Evolutionary conservation across 352 stramenopile genomes (phyloP).

Genomic region (Labyrinthula sp.): DNA sequence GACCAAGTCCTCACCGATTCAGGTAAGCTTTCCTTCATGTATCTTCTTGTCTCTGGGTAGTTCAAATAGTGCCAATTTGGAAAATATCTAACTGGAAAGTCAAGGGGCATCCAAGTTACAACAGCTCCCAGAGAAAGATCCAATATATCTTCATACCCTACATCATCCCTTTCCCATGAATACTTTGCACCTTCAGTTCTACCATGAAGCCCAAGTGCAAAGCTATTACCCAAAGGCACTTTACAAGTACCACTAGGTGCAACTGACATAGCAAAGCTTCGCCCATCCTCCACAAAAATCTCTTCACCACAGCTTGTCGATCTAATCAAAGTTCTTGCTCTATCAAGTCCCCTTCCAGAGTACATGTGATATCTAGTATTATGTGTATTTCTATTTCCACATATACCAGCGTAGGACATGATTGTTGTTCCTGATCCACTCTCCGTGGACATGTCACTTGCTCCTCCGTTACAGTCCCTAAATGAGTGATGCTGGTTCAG

Average conservation of each 20-base stretch:
- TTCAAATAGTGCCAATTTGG: slow-evolving; percentile 10
- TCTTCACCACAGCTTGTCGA: too few relatives aligned
- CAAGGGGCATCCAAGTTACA: slow-evolving; percentile 2
- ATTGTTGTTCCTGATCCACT: slow-evolving; percentile 16
- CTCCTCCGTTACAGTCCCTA: slow-evolving; percentile 4
- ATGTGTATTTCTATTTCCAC: slow-evolving; percentile 5
- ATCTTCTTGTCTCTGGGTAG: too few relatives aligned
- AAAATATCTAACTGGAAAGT: slow-evolving; percentile 9
- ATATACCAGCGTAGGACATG: slow-evolving; percentile 26
- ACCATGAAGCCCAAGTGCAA: not conserved
- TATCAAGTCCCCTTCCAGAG: too few relatives aligned
- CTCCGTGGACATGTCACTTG: slow-evolving; percentile 4
- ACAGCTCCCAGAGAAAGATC: slow-evolving; percentile 3
- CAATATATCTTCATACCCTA: not conserved
- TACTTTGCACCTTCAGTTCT: not conserved
- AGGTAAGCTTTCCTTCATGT: too few relatives aligned
- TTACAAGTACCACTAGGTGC: slow-evolving; percentile 1
- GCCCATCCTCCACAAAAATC: too few relatives aligned
- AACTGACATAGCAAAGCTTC: not conserved
- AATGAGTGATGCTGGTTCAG: slow-evolving; percentile 5
- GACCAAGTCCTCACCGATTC: too few relatives aligned
- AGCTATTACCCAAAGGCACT: slow-evolving; percentile 4
- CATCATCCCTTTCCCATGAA: slow-evolving; percentile 2
- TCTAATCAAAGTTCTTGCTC: too few relatives aligned
- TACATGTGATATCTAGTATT: slow-evolving; percentile 11